These are phyloP conservation scores for Glarea lozoyensis DNA, from an alignment of 495 filamentous ascomycete genomes.

Conservation along the genomic window DNA sequence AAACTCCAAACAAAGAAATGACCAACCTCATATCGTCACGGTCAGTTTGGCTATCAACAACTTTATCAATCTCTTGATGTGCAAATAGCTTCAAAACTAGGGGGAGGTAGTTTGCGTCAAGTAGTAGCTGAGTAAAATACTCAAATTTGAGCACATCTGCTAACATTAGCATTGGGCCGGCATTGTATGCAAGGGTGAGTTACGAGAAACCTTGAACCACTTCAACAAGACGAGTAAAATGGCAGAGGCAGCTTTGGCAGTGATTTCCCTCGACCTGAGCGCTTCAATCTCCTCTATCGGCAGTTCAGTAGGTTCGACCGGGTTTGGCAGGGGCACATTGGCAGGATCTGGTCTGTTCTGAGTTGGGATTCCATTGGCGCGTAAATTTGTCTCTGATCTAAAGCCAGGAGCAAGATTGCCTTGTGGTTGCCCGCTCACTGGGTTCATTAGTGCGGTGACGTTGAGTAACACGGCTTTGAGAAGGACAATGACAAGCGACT, in stretches of 20 bases:
- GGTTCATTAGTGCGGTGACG: slow-evolving; percentile 51
- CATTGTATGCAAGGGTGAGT: slow-evolving; percentile 24
- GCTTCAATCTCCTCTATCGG: slow-evolving; percentile 68
- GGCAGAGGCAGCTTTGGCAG: slow-evolving; percentile 80
- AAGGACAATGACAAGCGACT: slow-evolving; percentile 89
- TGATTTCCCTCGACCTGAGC: slow-evolving; percentile 72
- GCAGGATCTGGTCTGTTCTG: slow-evolving; percentile 16
- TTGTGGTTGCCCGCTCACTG: slow-evolving; percentile 24
- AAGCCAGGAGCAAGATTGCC: slow-evolving; percentile 12
- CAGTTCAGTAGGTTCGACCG: slow-evolving; percentile 30
- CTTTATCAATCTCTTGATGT: slow-evolving; percentile 81
- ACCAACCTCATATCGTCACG: slow-evolving; percentile 71
- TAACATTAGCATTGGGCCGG: slow-evolving; percentile 23
- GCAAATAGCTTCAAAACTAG: slow-evolving; percentile 87
- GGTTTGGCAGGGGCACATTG: slow-evolving; percentile 10
- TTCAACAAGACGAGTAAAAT: slow-evolving; percentile 79
- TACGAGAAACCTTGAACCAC: slow-evolving; percentile 95
- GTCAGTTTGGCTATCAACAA: slow-evolving; percentile 79
- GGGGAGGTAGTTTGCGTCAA: slow-evolving; percentile 91
- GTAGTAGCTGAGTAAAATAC: slow-evolving; percentile 83
- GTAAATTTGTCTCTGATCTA: slow-evolving; percentile 18
- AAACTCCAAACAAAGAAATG: neutral
- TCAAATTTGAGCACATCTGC: slow-evolving; percentile 91
- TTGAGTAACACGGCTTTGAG: slow-evolving; percentile 79
- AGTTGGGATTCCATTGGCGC: slow-evolving; percentile 9